Base-by-base conservation (phyloP, 768 basidiomycete species). In the Phylloporus scabripes region DNA sequence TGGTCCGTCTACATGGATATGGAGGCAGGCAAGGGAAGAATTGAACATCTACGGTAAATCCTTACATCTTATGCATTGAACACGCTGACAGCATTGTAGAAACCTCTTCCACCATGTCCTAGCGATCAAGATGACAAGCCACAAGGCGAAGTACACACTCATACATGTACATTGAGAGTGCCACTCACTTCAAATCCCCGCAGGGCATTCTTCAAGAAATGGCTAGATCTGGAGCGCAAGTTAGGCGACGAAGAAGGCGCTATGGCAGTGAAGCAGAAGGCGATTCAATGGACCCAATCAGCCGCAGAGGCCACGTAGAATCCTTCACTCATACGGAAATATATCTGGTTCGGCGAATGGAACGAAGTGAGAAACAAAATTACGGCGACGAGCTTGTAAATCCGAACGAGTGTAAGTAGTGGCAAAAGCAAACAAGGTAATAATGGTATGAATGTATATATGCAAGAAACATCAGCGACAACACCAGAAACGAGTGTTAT, bases 1-100 rank as follows among this genome's bases (percentile, higher is more conserved):
- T 98, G 96, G 95, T 87, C 85, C 34, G 74, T 97, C 43, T 99
- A 99, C 69, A 85, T 97, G 68, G 96, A 99, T 66, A 94, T 96
- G 87, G 91, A 98, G 63, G 85, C 83, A 5, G 77, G 78, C 28
- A 84, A 86, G 66, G 71, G 75, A 12, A 84, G 95, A 66, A 83
- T 96, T 23, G 85, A 87, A 59, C 82, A 78, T 54, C 65, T 92
- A 45, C 74, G 92, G 89, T 87, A 64, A 29, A 75, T 50, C 48
- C 42, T 11, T 39, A 21, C 10, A 34, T 32, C 18, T 28, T 12
- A 28, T 17, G 9, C 11, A 1, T 33, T 17, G 34, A 29, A 46
- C 8, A 29, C 4, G 36, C 50, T 53, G 44, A 42, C 46, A 4
- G 26, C 14, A 20, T 38, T n/a, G 4, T 59, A 91, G 94, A 52